phyloP scores from a whole-genome alignment of 331 rosid genomes.

The Saraca asoca region DNA sequence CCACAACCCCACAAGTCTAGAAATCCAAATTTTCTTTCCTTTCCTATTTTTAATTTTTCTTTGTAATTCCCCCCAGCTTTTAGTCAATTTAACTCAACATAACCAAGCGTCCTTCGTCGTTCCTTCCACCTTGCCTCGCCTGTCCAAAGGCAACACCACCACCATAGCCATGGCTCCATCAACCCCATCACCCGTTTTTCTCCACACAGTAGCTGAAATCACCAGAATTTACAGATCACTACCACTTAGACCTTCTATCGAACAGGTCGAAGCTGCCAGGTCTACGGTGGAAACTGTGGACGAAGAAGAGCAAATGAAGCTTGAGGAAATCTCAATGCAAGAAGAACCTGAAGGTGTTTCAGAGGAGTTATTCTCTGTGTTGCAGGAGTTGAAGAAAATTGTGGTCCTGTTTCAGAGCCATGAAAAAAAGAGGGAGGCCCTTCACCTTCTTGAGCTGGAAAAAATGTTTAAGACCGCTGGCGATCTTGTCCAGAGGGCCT shows the following conservation, averaged over 20 bases:
- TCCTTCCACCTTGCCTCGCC: background rate
- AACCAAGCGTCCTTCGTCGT: too few relatives aligned
- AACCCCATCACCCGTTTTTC: constrained; percentile 46
- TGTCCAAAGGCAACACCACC: background rate
- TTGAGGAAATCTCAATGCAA: constrained; percentile 56
- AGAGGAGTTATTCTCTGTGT: constrained; percentile 58
- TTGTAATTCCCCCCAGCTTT: too few relatives aligned
- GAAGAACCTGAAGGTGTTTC: constrained; percentile 49
- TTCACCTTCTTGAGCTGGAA: constrained; percentile 57
- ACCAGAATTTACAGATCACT: constrained; percentile 63
- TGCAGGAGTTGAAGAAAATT: constrained; percentile 60
- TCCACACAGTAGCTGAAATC: constrained; percentile 62
- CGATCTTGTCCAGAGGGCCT: constrained; percentile 79
- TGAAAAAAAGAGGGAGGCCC: constrained; percentile 66
- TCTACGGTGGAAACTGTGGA: constrained; percentile 58
- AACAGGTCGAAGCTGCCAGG: constrained; percentile 78
- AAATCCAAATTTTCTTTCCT: too few relatives aligned
- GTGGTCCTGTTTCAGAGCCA: constrained; percentile 57
- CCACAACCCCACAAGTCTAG: too few relatives aligned
- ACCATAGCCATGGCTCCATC: constrained; percentile 53
- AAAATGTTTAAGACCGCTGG: constrained; percentile 60
- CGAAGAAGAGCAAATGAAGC: constrained; percentile 61
- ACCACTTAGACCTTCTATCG: constrained; percentile 75
- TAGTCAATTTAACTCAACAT: too few relatives aligned
- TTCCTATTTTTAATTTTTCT: too few relatives aligned